Base-by-base conservation (phyloP, 176 grass and related monocot genomes). In the Phragmites australis region DNA sequence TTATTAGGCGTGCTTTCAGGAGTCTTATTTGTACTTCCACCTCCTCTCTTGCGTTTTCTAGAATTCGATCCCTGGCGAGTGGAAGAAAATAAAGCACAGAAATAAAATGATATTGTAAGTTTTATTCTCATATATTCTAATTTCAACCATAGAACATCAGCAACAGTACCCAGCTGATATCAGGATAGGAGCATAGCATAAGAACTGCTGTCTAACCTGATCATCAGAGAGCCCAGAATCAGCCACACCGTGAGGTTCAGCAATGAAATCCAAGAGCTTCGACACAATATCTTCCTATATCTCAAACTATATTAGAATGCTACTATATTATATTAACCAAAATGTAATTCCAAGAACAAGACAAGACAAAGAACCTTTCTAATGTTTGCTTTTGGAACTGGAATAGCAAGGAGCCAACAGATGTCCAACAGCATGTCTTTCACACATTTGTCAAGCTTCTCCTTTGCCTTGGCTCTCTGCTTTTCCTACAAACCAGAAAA, bases 391-490 rank as follows among this genome's bases (percentile, higher is more conserved):
- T 90, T 99, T 40, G 90, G 82, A 86, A 82, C 86, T 45, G 97
- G 82, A 86, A 99, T 91, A 82, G 86, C 89, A 84, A 99, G 82
- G 39, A 91, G 72, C 55, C 90, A 94, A 84, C 90, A 99, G n/a
- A 99, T 72, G 52, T 99, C 97, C 54, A 91, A 42, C 52, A 99
- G 79, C 13, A 49, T 70, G 22, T 96, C 93, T 88, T 96, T 99
- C 50, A 85, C 64, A 88, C 90, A 99, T 86, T 90, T 99, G 86
- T 99, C 97, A 82, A 99, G 92, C 85, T 94, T 99, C 68, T 96
- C 93, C 78, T 99, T 99, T 73, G 88, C 89, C 76, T 99, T 99
- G 44, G 90, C 93, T 85, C 93, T 93, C 65, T 91, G 90, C 70
- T 96, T 96, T 91, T 99, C 97, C 97, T 99, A 78, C 65, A 89